Percentiles rank a stretch among this genome's conserved stretches.
These are phyloP conservation scores for Spathaspora gorwiae DNA, from an alignment of 805 yeast genomes.

Conservation along the genomic window DNA sequence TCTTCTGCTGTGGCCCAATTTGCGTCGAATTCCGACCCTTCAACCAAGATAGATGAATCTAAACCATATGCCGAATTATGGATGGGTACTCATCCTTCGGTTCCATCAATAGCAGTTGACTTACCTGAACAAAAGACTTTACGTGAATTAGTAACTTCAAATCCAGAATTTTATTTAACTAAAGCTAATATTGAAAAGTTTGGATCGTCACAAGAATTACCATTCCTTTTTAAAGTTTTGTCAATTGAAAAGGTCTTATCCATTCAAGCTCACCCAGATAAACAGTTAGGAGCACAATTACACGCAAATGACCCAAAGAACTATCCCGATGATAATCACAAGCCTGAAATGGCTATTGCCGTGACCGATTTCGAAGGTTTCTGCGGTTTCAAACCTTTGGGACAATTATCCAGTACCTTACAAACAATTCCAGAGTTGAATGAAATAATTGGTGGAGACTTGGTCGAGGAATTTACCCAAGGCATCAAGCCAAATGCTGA, in stretches of 20 bases:
- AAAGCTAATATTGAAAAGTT: conserved; percentile 56
- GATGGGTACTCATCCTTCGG: conserved; percentile 98
- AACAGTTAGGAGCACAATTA: conserved; percentile 68
- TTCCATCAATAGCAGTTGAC: conserved; percentile 64
- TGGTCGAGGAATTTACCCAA: conserved; percentile 48
- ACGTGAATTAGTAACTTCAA: conserved; percentile 57
- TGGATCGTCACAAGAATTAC: conserved; percentile 67
- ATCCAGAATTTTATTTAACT: conserved; percentile 62
- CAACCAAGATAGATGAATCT: conserved; percentile 56
- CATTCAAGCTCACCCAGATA: conserved; percentile 98
- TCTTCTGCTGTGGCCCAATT: conserved; percentile 85
- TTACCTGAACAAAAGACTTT: conserved; percentile 47
- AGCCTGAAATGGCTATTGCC: conserved; percentile 99
- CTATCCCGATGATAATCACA: conserved; percentile 97
- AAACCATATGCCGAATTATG: conserved; percentile 96
- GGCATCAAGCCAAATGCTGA: conserved; percentile 44
- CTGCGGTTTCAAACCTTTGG: conserved; percentile 94
- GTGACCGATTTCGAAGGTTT: conserved; percentile 94
- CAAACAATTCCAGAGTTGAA: conserved; percentile 71
- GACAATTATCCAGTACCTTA: conserved; percentile 66
- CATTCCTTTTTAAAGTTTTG: conserved; percentile 89
- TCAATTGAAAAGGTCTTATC: conserved; percentile 89
- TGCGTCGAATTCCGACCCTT: conserved; percentile 66
- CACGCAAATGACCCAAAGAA: conserved; percentile 83
- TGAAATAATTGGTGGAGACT: conserved; percentile 62